phyloP scores from a whole-genome alignment of 768 basidiomycete genomes.

The Cantharellus anzutake region DNA sequence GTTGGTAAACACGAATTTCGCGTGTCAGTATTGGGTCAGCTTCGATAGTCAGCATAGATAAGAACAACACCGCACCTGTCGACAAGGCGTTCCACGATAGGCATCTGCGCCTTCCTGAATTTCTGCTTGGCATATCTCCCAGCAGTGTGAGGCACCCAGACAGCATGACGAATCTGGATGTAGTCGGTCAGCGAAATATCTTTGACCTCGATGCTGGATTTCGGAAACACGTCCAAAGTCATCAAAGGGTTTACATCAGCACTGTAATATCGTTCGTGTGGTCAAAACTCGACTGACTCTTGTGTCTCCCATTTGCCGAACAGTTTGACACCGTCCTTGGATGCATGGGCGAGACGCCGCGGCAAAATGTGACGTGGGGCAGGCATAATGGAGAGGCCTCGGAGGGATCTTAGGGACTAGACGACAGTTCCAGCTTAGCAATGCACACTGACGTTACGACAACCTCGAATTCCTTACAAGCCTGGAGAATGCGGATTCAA shows the following conservation, averaged over 20 bases:
- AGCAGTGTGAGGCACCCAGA: constrained; percentile 96
- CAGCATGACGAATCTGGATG: constrained; percentile 96
- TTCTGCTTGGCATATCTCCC: constrained; percentile 99
- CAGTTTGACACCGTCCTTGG: constrained; percentile 56
- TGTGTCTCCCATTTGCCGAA: constrained; percentile 99
- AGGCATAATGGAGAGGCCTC: no score
- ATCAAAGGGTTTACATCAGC: not conserved
- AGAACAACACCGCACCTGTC: constrained; percentile 47
- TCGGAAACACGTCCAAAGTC: not conserved
- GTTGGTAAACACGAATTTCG: not conserved
- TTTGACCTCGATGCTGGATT: constrained; percentile 81
- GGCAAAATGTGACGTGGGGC: no score
- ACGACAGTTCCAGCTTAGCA: no score
- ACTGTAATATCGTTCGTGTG: not conserved
- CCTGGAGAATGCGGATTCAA: no score
- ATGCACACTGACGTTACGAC: no score
- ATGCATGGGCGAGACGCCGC: no score
- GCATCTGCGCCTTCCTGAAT: constrained; percentile 99
- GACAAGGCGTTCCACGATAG: constrained; percentile 97
- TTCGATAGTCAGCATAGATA: not conserved
- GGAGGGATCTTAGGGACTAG: no score
- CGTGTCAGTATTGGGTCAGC: no score
- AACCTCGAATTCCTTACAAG: no score
- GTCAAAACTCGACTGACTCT: constrained; percentile 43
- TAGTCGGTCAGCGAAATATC: constrained; percentile 98